These are phyloP conservation scores for Triticum dicoccoides DNA, from an alignment of 176 grass and related monocot genomes.

Conservation along the genomic window DNA sequence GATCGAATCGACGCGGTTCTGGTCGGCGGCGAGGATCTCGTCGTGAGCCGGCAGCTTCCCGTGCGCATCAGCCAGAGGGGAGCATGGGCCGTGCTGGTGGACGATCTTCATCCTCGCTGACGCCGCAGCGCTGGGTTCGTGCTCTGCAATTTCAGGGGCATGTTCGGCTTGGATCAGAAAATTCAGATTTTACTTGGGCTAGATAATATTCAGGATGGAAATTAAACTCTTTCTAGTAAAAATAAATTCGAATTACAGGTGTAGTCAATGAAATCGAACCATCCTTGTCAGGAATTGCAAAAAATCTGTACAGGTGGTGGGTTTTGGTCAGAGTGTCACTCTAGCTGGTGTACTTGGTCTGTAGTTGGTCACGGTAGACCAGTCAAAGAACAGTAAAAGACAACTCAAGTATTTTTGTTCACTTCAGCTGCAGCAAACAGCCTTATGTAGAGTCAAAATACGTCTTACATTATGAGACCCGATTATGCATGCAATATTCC, in stretches of 20 bases:
- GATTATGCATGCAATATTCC: too few species aligned
- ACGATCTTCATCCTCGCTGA: constrained; percentile 41
- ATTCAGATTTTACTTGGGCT: background rate
- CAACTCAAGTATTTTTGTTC: background rate
- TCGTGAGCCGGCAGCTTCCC: constrained; percentile 19
- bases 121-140: background rate
- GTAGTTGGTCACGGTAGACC: background rate
- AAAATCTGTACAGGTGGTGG: background rate
- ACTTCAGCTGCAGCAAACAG: background rate
- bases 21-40: constrained; percentile 66
- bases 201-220: background rate
- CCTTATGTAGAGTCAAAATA: background rate
- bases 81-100: constrained; percentile 74
- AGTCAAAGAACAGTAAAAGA: background rate
- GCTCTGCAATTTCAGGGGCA: constrained; percentile 34
- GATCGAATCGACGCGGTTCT: constrained; percentile 58
- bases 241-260: background rate
- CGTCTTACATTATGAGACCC: too few species aligned
- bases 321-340: constrained; percentile 1
- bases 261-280: background rate
- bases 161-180: background rate
- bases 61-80: constrained; percentile 31
- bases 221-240: background rate
- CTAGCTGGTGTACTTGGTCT: background rate
- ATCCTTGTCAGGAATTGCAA: constrained; percentile 8